Evolutionary conservation across 352 stramenopile genomes (phyloP), one percentile per base, ranked within the genome.

Genomic region (Phytophthora tentaculata): DNA sequence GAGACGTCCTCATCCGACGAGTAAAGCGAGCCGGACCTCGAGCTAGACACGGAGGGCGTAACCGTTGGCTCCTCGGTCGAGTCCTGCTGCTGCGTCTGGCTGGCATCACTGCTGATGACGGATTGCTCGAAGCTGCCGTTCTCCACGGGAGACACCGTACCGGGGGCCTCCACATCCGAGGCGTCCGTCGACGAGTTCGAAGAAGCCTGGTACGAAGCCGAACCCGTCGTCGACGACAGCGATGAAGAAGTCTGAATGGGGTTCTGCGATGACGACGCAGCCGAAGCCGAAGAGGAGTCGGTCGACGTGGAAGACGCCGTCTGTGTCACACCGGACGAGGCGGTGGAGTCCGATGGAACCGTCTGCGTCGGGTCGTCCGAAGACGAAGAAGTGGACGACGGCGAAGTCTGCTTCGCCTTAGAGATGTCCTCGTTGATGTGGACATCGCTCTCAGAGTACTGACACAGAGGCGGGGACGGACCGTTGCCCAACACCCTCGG

Each of bases 401-500:
- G 4, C 22, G 45, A 51, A 39, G 47, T 52, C 39, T 50, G 53
- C 16, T 20, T 20, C 32, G 29, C 35, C 17, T 71, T 29, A 12
- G 59, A 73, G 19, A 69, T 29, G 29, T 73, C 59, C 26, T 55
- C 24, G 54, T 73, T 69, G 37, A 73, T 64, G 22, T 73, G 64
- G 5, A 74, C 48, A 13, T 70, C 67, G 12, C 66, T 73, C 35
- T 68, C 55, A 37, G 60, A 64, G 66, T 73, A 73, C 48, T 73
- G 59, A 16, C 67, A 74, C 43, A 74, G 51, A 10, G 67, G 51
- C 3, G 55, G 37, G 0, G 47, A 71, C 35, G 64, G 64, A 39
- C 74, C 74, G 26, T 77, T 62, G 26, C 74, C 74, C 12, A 82
- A 47, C 19, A 63, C 49, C 44, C 45, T 78, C 12, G 52, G 52